phyloP scores from a whole-genome alignment of 495 filamentous ascomycete genomes.

The Bryoglossum gracile region DNA sequence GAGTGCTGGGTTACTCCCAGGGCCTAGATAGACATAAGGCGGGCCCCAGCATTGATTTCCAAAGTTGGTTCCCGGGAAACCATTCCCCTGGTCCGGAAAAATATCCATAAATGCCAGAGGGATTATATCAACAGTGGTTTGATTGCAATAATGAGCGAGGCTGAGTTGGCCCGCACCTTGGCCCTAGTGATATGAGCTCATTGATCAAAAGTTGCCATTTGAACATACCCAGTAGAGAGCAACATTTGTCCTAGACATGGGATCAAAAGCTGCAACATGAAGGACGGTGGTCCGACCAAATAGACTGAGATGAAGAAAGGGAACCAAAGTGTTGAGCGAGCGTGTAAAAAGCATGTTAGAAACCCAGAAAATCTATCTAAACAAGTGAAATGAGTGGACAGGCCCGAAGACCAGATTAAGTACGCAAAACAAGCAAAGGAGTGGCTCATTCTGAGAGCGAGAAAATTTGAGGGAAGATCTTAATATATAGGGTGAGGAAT shows the following conservation, averaged over 20 bases:
- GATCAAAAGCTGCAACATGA: not conserved
- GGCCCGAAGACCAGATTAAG: slow-evolving; percentile 1
- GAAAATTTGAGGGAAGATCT: too few species aligned
- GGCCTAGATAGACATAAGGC: slow-evolving; percentile 27
- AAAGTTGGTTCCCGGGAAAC: slow-evolving; percentile 58
- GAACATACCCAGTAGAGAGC: slow-evolving; percentile 42
- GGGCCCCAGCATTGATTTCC: slow-evolving; percentile 53
- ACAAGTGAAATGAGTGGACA: not conserved
- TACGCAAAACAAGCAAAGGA: too few species aligned
- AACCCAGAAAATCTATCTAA: not conserved
- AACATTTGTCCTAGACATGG: slow-evolving; percentile 33
- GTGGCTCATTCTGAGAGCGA: not conserved
- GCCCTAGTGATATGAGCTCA: slow-evolving; percentile 24
- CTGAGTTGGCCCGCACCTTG: slow-evolving; percentile 38
- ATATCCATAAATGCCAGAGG: slow-evolving; percentile 56
- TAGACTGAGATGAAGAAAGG: too few species aligned
- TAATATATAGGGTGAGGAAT: too few species aligned
- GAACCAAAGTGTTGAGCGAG: not conserved
- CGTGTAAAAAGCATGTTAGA: not conserved
- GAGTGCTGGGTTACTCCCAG: slow-evolving; percentile 25
- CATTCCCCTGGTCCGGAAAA: slow-evolving; percentile 49
- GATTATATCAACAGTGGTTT: slow-evolving; percentile 56
- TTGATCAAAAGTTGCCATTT: not conserved
- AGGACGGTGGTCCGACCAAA: too few species aligned
- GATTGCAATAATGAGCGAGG: slow-evolving; percentile 51